Evolutionary conservation across 208 protist species (phyloP).

Genomic region (Crithidia expoeki): DNA sequence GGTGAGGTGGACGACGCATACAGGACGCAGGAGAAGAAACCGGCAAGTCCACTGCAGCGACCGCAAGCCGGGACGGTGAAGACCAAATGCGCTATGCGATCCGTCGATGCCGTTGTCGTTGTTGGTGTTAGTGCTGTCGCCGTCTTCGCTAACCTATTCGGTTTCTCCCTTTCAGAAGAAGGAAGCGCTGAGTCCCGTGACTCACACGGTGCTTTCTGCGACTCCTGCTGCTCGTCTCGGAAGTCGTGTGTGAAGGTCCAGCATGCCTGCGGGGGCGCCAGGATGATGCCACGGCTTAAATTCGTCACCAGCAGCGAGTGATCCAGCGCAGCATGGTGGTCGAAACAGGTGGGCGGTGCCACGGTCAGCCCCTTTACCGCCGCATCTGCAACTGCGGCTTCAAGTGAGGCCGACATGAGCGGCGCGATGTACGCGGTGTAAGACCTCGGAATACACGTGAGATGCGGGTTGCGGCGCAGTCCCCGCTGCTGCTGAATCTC

Average conservation of each 20-base stretch:
- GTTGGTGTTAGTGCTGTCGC: neutral
- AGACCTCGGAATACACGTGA: conserved; percentile 69
- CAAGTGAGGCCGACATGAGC: conserved; percentile 63
- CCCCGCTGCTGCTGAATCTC: conserved; percentile 40
- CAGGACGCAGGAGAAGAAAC: conserved; percentile 77
- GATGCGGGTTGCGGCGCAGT: conserved; percentile 47
- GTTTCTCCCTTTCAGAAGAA: neutral
- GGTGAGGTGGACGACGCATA: conserved; percentile 35
- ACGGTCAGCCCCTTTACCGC: conserved; percentile 72
- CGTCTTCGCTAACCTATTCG: neutral
- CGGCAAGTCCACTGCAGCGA: conserved; percentile 67
- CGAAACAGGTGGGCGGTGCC: conserved; percentile 39
- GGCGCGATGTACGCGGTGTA: conserved; percentile 87
- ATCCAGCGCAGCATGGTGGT: conserved; percentile 63
- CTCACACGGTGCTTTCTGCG: neutral
- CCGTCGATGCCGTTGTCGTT: conserved; percentile 13
- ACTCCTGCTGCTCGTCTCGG: neutral
- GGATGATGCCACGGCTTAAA: conserved; percentile 48
- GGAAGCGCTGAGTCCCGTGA: neutral
- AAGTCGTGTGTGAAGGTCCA: conserved; percentile 81
- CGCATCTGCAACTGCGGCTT: conserved; percentile 58
- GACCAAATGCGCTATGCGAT: conserved; percentile 40
- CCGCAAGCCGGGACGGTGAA: conserved; percentile 46
- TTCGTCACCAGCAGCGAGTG: conserved; percentile 83
- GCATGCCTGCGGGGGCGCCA: conserved; percentile 63